Evolutionary conservation across 164 flowering plant species (phyloP), one percentile per base, ranked within the genome.

Genomic region (Berberis thunbergii): DNA sequence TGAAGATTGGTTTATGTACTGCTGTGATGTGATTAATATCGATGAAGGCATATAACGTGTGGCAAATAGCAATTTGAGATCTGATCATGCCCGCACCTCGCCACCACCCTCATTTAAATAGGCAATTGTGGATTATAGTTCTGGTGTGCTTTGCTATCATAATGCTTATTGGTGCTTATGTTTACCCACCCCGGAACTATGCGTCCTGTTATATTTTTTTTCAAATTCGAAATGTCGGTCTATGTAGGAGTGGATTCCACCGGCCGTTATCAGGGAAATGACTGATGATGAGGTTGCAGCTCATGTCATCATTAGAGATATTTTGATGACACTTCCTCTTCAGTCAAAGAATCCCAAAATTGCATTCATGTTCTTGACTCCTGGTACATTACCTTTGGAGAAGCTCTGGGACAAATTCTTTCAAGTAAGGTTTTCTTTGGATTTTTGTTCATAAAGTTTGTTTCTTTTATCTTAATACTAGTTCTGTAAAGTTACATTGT

Each of bases 361-460:
- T 67, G 98, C 98, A 7, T 94, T 94, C 78, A 77, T 94, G 89
- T 94, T 94, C 80, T 73, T 94, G 76, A 81, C 83, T 45, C 87
- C 86, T 1, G 90, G 91, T 65, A 61, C 91, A 13, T 77, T 94
- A 63, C 99, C 97, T 59, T 89, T 94, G 57, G 97, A 91, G 76
- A 89, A 63, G 83, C 79, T 95, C 43, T 95, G 99, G 96, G 96
- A 87, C 60, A 86, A 71, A 66, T 95, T 95, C 76, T 87, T 95
- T 53, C 80, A 62, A 65, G 99, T 91, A 83, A 80, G 86, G 12
- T 38, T 64, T 54, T 52, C 54, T 52, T 11, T 11, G 50, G 7
- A 48, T 6, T 48, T 7, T 54, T 52, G 26, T 55, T 45, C 43
- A 55, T 63, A 6, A 7, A 56, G 38, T 2, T 10, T 54, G 38